These are phyloP conservation scores for Nakazawaea ambrosiae DNA, from an alignment of 805 yeast genomes.

Conservation along the genomic window DNA sequence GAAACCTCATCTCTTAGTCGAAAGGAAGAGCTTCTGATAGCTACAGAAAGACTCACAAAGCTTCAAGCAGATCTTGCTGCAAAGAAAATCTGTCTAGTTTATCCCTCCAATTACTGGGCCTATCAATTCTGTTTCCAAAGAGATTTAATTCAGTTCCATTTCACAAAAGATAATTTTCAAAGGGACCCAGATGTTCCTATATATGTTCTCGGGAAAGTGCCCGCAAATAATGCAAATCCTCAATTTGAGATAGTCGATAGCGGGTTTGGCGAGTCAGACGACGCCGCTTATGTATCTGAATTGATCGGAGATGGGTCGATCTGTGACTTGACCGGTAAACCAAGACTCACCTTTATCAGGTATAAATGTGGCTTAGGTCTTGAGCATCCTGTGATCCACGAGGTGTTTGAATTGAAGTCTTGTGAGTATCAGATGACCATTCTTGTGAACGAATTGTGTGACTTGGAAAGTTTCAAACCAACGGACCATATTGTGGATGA, in stretches of 20 bases:
- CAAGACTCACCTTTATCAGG: conserved; percentile 19
- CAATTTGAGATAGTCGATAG: conserved; percentile 19
- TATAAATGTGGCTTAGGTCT: conserved; percentile 20
- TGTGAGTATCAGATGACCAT: conserved; percentile 23
- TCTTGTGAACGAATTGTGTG: conserved; percentile 19
- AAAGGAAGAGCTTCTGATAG: too few species aligned
- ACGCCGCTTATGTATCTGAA: conserved; percentile 22
- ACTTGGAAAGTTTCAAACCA: conserved; percentile 16
- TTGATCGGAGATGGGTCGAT: conserved; percentile 21
- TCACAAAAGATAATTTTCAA: background rate
- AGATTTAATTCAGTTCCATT: conserved; percentile 10
- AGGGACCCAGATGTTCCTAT: conserved; percentile 7
- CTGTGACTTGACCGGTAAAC: conserved; percentile 27
- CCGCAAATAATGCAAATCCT: conserved; percentile 11
- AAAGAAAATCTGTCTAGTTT: background rate
- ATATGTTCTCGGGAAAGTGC: conserved; percentile 15
- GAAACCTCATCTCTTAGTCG: too few species aligned
- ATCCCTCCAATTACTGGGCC: conserved; percentile 8
- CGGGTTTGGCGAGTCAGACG: conserved; percentile 10
- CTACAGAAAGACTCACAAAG: too few species aligned
- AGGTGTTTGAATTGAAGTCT: conserved; percentile 22
- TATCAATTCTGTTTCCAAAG: conserved; percentile 10
- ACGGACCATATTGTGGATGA: conserved; percentile 10
- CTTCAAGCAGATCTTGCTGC: background rate
- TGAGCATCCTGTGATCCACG: conserved; percentile 14